phyloP scores from a whole-genome alignment of 1,139 yeast species.

The Pneumocystis oryctolagi region DNA sequence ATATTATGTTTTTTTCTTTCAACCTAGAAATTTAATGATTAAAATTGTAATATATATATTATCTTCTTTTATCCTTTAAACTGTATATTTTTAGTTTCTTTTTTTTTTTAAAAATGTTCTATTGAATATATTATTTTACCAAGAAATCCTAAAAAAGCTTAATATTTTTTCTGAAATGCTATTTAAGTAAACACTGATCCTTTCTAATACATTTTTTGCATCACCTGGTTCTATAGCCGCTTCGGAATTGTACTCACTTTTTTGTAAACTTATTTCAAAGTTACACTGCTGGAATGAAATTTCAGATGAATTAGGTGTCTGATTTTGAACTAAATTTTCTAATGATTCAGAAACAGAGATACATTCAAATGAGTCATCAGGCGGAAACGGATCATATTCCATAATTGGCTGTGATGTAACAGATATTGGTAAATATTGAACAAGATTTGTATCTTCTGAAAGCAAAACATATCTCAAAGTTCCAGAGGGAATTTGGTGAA shows the following conservation, averaged over 20 bases:
- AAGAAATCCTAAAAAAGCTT: neutral
- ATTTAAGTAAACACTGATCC: neutral
- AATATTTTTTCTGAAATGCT: neutral
- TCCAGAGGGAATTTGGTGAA: constrained; percentile 16
- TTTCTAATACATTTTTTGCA: neutral
- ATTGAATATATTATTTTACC: neutral
- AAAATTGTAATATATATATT: neutral
- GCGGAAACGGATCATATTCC: constrained; percentile 12
- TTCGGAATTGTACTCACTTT: neutral
- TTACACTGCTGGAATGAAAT: neutral
- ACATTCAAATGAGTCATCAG: constrained; percentile 8
- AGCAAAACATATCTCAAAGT: constrained; percentile 19
- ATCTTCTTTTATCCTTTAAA: neutral
- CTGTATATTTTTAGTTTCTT: neutral
- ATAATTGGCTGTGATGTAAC: constrained; percentile 5
- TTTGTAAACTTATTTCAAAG: neutral
- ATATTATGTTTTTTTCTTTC: neutral
- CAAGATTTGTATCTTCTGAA: constrained; percentile 15
- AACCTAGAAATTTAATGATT: neutral
- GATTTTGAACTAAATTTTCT: neutral
- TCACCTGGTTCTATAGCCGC: neutral
- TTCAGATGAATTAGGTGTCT: neutral
- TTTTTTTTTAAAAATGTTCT: neutral
- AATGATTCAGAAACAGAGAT: neutral
- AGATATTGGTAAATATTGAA: constrained; percentile 6